Conservation (phyloP, 1,284 basidiomycete genomes). For the Rhodotorula mucilaginosa region DNA sequence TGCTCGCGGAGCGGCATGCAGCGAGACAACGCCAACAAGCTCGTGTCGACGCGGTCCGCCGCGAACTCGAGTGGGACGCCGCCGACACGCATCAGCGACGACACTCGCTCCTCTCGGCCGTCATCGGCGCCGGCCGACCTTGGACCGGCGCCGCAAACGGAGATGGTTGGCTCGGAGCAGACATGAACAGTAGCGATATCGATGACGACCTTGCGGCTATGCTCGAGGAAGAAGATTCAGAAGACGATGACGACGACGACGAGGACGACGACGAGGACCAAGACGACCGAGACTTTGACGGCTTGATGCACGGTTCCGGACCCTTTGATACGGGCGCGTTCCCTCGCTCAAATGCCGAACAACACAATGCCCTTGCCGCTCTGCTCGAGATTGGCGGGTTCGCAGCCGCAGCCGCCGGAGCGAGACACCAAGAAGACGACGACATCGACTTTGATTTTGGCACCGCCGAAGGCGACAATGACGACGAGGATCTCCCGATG, state of each 20-base stretch:
- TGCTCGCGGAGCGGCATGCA: slow-evolving; percentile 10
- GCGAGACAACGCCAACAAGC: background rate
- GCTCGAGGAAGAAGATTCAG: slow-evolving; percentile 6
- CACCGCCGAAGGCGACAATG: background rate
- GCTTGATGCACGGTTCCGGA: background rate
- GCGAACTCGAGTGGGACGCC: slow-evolving; percentile 28
- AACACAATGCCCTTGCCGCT: background rate
- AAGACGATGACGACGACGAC: slow-evolving; percentile 7
- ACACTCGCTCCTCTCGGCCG: background rate
- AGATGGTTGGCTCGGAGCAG: background rate
- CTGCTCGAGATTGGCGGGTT: too few relatives aligned
- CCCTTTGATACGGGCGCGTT: background rate
- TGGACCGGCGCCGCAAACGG: background rate
- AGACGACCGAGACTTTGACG: too few relatives aligned
- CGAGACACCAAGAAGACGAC: background rate
- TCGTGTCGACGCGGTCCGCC: background rate
- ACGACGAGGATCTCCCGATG: background rate
- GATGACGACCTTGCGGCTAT: background rate
- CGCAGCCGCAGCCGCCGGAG: background rate
- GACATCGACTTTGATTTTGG: background rate
- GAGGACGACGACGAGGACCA: slow-evolving; percentile 4
- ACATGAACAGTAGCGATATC: background rate
- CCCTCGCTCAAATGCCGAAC: background rate
- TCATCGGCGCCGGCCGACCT: background rate
- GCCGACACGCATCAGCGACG: slow-evolving; percentile 11